Evolutionary conservation across 2,329 filamentous ascomycete genomes (phyloP).

Genomic region (Colletotrichum sp.): DNA sequence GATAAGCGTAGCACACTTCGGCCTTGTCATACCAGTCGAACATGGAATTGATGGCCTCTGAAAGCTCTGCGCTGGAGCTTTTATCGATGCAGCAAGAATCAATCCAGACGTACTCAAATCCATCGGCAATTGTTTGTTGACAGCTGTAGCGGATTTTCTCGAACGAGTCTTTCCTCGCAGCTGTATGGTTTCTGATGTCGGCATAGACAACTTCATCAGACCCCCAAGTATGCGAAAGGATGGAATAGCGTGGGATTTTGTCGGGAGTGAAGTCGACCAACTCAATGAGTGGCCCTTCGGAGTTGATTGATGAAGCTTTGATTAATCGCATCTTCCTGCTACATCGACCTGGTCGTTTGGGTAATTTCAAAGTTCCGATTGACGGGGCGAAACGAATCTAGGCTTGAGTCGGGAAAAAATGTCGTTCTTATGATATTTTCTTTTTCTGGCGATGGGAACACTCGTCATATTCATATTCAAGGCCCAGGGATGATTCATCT

Average conservation of each 20-base stretch:
- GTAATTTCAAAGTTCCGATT: neutral
- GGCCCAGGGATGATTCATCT: neutral
- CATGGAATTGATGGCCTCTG: neutral
- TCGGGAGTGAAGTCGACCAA: neutral
- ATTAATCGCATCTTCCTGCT: neutral
- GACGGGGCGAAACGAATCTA: neutral
- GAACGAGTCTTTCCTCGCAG: neutral
- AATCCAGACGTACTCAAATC: neutral
- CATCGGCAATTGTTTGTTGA: neutral
- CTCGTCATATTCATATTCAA: neutral
- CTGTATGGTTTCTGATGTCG: neutral
- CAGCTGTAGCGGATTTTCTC: neutral
- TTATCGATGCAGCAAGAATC: neutral
- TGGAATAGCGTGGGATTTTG: neutral
- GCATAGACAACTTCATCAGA: neutral
- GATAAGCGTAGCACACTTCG: constrained; percentile 8
- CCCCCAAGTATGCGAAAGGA: neutral
- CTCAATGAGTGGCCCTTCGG: neutral
- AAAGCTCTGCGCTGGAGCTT: neutral
- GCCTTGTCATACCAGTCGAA: constrained; percentile 15
- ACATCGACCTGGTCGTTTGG: neutral
- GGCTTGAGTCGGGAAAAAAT: neutral
- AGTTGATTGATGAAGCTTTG: neutral
- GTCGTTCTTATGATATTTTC: neutral
- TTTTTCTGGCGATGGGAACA: neutral